Evolutionary conservation across 139 green algal genomes (phyloP), one percentile per base, ranked within the genome.

Genomic region (Chlamydomonas incerta): DNA sequence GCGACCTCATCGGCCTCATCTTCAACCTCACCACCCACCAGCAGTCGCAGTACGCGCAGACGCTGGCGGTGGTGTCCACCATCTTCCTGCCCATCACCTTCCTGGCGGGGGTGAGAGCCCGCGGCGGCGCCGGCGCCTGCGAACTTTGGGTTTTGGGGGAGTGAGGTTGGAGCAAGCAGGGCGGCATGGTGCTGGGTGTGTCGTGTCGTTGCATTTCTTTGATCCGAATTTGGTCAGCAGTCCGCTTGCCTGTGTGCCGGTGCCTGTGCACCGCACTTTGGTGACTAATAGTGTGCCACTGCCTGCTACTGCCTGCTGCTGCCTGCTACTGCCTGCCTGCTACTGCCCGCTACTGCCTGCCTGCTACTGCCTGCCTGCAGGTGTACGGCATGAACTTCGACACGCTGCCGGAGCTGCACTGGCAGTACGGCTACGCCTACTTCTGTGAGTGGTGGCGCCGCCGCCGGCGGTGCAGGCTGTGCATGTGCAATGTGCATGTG

Each of bases 51-150:
- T 62, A 35, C 28, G 71, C 80, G 5, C 68, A 79, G 69, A 75
- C 79, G 21, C 66, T 85, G 31, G 65, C 79, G 35, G 79, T 88
- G 29, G 82, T 88, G 28, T 81, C 69, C 82, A 79, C 73, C 47
- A 81, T 88, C n/a, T 88, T 88, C 82, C 72, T 88, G 72, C 82
- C 82, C 82, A 81, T 88, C 72, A 83, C 82, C 62, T 88, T 88
- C 73, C 72, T 88, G 72, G 82, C 82, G n/a, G 82, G 82, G 26
- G 82, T 87, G 71, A 46, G 55, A 4, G 52, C 14, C 35, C 41
- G 4, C 21, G 17, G 11, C 20, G 2, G 17, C 18, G 11, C 18
- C 8, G 11, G 71, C 28, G 71, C 24, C 8, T 41, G 46, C n/a
- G n/a, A n/a, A n/a, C n/a, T n/a, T n/a, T n/a, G n/a, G n/a, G n/a